phyloP scores from a whole-genome alignment of 2,329 filamentous ascomycete genomes.

The Monosporascus sp. region DNA sequence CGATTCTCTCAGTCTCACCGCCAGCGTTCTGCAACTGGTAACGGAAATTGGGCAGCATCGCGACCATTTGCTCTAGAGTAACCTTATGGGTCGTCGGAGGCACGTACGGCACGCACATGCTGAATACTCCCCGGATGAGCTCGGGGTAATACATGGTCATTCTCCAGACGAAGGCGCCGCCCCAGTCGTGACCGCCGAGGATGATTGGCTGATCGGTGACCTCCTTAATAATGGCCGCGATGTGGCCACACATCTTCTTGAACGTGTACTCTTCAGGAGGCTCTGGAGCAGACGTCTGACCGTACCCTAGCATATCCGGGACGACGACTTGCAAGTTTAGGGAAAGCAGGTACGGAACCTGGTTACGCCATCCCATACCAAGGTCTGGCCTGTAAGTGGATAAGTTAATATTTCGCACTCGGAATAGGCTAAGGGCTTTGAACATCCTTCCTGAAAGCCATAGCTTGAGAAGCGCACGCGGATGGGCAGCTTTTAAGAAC shows the following conservation, averaged over 20 bases:
- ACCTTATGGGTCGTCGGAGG: conserved; percentile 48
- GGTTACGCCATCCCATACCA: conserved; percentile 80
- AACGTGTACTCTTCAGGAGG: conserved; percentile 59
- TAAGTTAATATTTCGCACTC: conserved; percentile 1
- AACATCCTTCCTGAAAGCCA: not conserved
- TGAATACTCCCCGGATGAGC: conserved; percentile 70
- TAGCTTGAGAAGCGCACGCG: too few relatives aligned
- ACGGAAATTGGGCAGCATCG: conserved; percentile 60
- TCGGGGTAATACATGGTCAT: conserved; percentile 67
- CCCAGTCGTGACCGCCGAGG: conserved; percentile 91
- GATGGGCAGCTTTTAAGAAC: too few relatives aligned
- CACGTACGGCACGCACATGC: conserved; percentile 71
- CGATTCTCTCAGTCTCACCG: conserved; percentile 57
- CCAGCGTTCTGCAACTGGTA: conserved; percentile 82
- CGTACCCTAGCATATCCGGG: conserved; percentile 84
- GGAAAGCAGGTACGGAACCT: conserved; percentile 70
- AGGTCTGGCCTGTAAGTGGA: conserved; percentile 71
- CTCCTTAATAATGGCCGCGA: conserved; percentile 64
- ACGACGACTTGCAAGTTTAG: conserved; percentile 74
- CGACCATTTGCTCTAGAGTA: conserved; percentile 55
- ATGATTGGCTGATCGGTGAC: conserved; percentile 56
- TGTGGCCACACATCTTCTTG: conserved; percentile 69
- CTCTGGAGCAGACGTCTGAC: conserved; percentile 65
- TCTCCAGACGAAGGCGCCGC: conserved; percentile 65
- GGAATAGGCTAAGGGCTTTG: not conserved